phyloP scores from a whole-genome alignment of 2,329 filamentous ascomycete species.

The Aureobasidium sp. region DNA sequence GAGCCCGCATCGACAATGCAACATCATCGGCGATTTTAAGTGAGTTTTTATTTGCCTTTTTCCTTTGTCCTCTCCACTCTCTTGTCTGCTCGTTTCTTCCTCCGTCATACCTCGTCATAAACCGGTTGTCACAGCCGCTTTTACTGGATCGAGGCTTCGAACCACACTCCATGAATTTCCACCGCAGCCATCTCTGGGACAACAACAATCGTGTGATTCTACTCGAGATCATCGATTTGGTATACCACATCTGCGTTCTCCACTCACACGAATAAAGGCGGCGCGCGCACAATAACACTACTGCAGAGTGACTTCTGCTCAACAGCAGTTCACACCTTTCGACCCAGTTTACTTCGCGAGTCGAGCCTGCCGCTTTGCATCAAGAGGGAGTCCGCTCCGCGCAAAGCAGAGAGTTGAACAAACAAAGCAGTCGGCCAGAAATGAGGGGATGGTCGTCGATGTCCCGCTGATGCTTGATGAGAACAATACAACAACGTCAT shows the following conservation, averaged over 20 bases:
- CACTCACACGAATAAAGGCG: not conserved
- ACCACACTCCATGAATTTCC: not conserved
- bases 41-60: not conserved
- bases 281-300: not conserved
- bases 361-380: not conserved
- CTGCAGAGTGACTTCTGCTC: not conserved
- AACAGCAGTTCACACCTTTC: not conserved
- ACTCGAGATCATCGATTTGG: not conserved
- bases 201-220: not conserved
- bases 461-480: not conserved
- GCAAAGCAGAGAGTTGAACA: not conserved
- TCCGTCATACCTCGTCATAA: not conserved
- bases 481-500: not conserved
- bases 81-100: not conserved
- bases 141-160: not conserved
- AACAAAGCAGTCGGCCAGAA: not conserved
- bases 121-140: not conserved
- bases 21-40: not conserved
- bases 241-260: not conserved
- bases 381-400: not conserved
- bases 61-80: not conserved
- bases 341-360: not conserved
- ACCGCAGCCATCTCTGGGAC: not conserved
- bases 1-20: not conserved
- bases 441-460: not conserved